Base-by-base conservation (phyloP, 2,329 filamentous ascomycete species). In the Alternaria solani region DNA sequence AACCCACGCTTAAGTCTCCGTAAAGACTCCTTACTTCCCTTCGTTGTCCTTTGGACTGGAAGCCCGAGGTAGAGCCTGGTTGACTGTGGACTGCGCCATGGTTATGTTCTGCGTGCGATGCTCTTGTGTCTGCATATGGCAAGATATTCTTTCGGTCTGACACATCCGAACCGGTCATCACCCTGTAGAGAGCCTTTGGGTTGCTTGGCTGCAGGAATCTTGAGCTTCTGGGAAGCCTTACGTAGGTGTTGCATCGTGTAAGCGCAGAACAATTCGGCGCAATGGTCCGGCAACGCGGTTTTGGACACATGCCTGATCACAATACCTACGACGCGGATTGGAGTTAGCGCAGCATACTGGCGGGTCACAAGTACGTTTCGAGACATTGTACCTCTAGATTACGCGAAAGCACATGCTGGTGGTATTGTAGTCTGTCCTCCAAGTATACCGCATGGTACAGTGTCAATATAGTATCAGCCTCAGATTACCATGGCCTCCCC, bases 321-420 rank as follows among this genome's bases (percentile, higher is more conserved):
- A 49, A 12, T n/a, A 36, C 25, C 38, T 42, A 38, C 7, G 44
- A 36, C 41, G 23, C 46, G 25, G 39, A 38, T 44, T 32, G 14
- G 55, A 26, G 52, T 51, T 55, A 55, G 56, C 30, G 53, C 30
- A 7, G 16, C 28, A 34, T 14, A 26, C 43, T 23, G 41, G 38
- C 32, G 14, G 25, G 52, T 55, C 28, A 28, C 52, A 51, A 41
- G 39, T 52, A 52, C 39, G 38, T 44, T 39, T 30, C 28, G 39
- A 52, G 32, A 36, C 28, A 44, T 28, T 28, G 47, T 38, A 41
- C 32, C 32, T 20, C 32, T 34, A 46, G 32, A 55, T 43, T 51
- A 32, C 26, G 46, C n/a, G 18, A 56, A 30, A 18, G 18, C 8
- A 30, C 20, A 14, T 41, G 32, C 38, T 26, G 25, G 18, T n/a